Evolutionary conservation across 371 early-diverging fungal genomes (phyloP).

Genomic region (Rhizomucor pusillus): DNA sequence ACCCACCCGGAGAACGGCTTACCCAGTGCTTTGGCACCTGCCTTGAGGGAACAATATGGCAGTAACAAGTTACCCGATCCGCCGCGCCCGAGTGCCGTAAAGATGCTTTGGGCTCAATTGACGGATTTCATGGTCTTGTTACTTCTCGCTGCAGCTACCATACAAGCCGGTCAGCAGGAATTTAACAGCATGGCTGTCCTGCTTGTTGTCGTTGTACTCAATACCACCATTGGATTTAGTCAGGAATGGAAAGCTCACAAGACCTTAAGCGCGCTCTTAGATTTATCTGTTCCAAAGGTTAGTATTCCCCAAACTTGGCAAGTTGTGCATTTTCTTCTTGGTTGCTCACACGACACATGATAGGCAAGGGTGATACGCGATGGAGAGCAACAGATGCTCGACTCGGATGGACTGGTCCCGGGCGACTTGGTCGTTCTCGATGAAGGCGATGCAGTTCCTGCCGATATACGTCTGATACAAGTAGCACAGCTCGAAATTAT

Average conservation of each 20-base stretch:
- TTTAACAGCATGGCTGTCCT: slow-evolving; percentile 76
- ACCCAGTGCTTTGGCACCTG: slow-evolving; percentile 44
- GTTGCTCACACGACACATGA: slow-evolving; percentile 63
- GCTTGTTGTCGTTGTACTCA: slow-evolving; percentile 80
- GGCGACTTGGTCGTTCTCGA: slow-evolving; percentile 89
- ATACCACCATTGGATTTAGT: slow-evolving; percentile 84
- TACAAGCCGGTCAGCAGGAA: slow-evolving; percentile 75
- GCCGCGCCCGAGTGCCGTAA: slow-evolving; percentile 69
- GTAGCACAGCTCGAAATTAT: slow-evolving; percentile 80
- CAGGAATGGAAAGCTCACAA: slow-evolving; percentile 92
- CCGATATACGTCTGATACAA: slow-evolving; percentile 86
- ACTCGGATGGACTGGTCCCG: slow-evolving; percentile 78
- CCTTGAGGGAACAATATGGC: slow-evolving; percentile 78
- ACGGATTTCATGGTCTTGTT: slow-evolving; percentile 93
- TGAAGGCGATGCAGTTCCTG: slow-evolving; percentile 89
- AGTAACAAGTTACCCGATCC: slow-evolving; percentile 78
- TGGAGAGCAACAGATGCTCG: slow-evolving; percentile 67
- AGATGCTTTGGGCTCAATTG: slow-evolving; percentile 83
- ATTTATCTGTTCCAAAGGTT: slow-evolving; percentile 78
- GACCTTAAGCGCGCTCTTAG: slow-evolving; percentile 86
- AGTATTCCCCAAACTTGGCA: slow-evolving; percentile 8
- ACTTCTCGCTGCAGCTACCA: slow-evolving; percentile 63
- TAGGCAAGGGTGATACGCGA: slow-evolving; percentile 81
- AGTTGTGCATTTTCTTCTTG: slow-evolving; percentile 11
- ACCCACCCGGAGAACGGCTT: slow-evolving; percentile 73